phyloP scores from a whole-genome alignment of 768 basidiomycete species.

The Leccinum variicolor region DNA sequence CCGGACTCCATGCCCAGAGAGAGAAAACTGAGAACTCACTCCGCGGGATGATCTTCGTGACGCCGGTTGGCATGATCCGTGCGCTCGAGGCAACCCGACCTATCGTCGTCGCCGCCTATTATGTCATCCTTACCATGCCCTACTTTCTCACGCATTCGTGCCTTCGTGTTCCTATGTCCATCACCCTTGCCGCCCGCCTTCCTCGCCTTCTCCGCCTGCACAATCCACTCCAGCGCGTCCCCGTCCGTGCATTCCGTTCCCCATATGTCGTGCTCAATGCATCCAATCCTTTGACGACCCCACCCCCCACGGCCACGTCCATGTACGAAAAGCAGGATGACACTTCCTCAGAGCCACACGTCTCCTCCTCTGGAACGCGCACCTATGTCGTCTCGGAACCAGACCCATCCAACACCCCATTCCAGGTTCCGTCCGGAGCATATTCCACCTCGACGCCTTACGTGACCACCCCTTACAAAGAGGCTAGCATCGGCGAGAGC shows the following conservation, averaged over 20 bases:
- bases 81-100: background rate
- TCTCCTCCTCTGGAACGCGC: slow-evolving; percentile 44
- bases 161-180: slow-evolving; percentile 16
- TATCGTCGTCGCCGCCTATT: slow-evolving; percentile 4
- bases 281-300: slow-evolving; percentile 32
- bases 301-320: slow-evolving; percentile 28
- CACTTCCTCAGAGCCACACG: slow-evolving; percentile 44
- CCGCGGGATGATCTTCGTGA: background rate
- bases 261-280: slow-evolving; percentile 54
- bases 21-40: background rate
- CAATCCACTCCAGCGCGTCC: background rate
- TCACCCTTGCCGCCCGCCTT: slow-evolving; percentile 2
- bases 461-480: slow-evolving; percentile 40
- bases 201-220: slow-evolving; percentile 3
- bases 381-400: slow-evolving; percentile 76
- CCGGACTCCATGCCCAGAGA: background rate
- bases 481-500: slow-evolving; percentile 46
- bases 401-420: slow-evolving; percentile 56
- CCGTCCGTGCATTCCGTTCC: slow-evolving; percentile 57
- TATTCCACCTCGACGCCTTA: slow-evolving; percentile 52
- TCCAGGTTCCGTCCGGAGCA: slow-evolving; percentile 71
- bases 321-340: slow-evolving; percentile 65
- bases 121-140: slow-evolving; percentile 25
- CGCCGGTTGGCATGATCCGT: background rate
- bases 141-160: slow-evolving; percentile 24